Evolutionary conservation across 176 grass and related monocot species (phyloP).

Genomic region (Raddia guianensis): DNA sequence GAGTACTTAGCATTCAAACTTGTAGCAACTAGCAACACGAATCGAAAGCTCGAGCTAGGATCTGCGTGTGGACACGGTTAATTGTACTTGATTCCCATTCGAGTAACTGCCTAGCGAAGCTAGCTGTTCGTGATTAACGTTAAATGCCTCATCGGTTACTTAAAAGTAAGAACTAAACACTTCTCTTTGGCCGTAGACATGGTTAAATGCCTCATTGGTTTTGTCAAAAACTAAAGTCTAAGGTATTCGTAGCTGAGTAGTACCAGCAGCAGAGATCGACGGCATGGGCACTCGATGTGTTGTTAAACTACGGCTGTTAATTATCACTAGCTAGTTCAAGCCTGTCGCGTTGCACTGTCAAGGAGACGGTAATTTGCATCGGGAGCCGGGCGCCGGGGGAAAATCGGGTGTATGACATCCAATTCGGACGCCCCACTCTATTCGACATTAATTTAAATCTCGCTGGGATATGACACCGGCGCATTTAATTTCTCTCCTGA

Average conservation of each 20-base stretch:
- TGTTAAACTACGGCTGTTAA: conserved; percentile 10
- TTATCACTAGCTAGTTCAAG: conserved; percentile 22
- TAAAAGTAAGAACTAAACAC: not conserved
- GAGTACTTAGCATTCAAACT: not conserved
- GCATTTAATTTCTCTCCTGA: too few relatives aligned
- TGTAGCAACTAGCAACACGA: not conserved
- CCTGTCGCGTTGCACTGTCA: conserved; percentile 36
- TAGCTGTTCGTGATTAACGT: not conserved
- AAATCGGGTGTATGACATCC: too few relatives aligned
- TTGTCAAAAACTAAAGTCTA: conserved; percentile 18
- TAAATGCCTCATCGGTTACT: conserved; percentile 2
- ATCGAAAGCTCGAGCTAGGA: not conserved
- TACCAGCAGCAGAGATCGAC: not conserved
- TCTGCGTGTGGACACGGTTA: not conserved
- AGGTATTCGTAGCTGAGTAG: too few relatives aligned
- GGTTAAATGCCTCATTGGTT: conserved; percentile 25
- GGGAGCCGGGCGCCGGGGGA: too few relatives aligned
- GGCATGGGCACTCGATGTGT: not conserved
- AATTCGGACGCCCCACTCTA: too few relatives aligned
- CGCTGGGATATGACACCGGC: too few relatives aligned
- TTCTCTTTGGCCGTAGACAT: not conserved
- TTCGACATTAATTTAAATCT: too few relatives aligned
- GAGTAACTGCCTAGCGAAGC: not conserved
- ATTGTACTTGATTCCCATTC: not conserved
- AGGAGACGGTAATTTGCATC: too few relatives aligned